Conservation (phyloP, 73 alveolate species). For the Tetrahymena elliotti region DNA sequence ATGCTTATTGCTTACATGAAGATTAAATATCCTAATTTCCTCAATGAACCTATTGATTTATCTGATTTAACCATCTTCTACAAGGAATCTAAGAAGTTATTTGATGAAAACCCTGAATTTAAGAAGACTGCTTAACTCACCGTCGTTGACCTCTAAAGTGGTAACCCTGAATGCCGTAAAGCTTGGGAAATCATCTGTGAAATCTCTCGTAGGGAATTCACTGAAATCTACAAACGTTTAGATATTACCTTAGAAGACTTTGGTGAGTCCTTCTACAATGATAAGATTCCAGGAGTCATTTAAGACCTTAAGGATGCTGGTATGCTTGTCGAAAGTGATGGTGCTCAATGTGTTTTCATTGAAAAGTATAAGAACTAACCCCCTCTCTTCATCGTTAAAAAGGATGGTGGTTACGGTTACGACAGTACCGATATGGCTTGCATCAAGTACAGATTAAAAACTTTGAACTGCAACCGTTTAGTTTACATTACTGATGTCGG, state of each 20-base stretch:
- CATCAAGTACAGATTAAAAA: slow-evolving; percentile 72
- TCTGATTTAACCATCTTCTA: slow-evolving; percentile 90
- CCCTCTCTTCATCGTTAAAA: slow-evolving; percentile 89
- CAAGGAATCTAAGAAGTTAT: slow-evolving; percentile 86
- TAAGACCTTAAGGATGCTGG: slow-evolving; percentile 76
- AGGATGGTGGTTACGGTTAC: slow-evolving; percentile 99
- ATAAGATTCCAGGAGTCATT: slow-evolving; percentile 78
- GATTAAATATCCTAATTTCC: slow-evolving; percentile 84
- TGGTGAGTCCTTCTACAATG: slow-evolving; percentile 97
- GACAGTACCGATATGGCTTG: slow-evolving; percentile 99
- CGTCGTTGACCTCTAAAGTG: slow-evolving; percentile 93
- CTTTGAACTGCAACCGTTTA: slow-evolving; percentile 69
- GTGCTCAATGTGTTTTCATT: slow-evolving; percentile 81
- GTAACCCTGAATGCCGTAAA: slow-evolving; percentile 73
- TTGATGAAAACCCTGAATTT: slow-evolving; percentile 91
- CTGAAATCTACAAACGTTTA: slow-evolving; percentile 83
- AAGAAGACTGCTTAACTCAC: slow-evolving; percentile 78
- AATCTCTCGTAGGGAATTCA: slow-evolving; percentile 82
- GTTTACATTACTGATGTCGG: slow-evolving; percentile 96
- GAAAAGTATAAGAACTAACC: slow-evolving; percentile 51
- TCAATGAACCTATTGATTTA: slow-evolving; percentile 74
- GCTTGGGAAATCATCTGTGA: slow-evolving; percentile 97
- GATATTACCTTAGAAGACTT: slow-evolving; percentile 71
- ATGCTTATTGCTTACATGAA: slow-evolving; percentile 94
- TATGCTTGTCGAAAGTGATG: slow-evolving; percentile 68